Percentiles rank a stretch among this genome's conserved stretches.
These are phyloP conservation scores for Croton laevigatus DNA, from an alignment of 441 rosid species.

Conservation along the genomic window DNA sequence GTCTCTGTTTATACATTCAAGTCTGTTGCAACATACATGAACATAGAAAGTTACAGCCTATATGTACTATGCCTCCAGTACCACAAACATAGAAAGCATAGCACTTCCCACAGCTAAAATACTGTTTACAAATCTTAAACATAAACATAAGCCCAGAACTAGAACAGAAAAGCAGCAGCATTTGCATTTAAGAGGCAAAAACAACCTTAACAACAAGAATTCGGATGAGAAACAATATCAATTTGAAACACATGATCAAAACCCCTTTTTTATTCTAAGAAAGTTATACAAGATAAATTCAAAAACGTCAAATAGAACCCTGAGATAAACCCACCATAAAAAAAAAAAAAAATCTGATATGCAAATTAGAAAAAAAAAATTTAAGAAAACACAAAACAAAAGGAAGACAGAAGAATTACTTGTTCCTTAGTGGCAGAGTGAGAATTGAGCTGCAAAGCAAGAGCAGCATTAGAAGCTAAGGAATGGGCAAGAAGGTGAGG, in stretches of 20 bases:
- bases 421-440: constrained; percentile 92
- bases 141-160: too few species aligned
- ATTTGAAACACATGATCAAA: constrained; percentile 6
- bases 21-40: background rate
- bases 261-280: background rate
- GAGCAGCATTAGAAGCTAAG: constrained; percentile 82
- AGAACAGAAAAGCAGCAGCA: background rate
- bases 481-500: constrained; percentile 93
- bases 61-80: too few species aligned
- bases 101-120: background rate
- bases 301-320: background rate
- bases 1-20: background rate
- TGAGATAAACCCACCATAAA: background rate
- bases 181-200: background rate
- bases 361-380: too few species aligned
- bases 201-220: background rate
- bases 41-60: too few species aligned
- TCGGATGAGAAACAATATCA: background rate
- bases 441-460: constrained; percentile 84
- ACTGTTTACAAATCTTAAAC: background rate
- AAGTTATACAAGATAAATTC: background rate
- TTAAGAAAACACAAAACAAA: background rate
- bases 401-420: constrained; percentile 26
- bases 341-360: too few species aligned
- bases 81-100: background rate